Conservation (phyloP, 495 filamentous ascomycete species). For the Oleoguttula mirabilis region DNA sequence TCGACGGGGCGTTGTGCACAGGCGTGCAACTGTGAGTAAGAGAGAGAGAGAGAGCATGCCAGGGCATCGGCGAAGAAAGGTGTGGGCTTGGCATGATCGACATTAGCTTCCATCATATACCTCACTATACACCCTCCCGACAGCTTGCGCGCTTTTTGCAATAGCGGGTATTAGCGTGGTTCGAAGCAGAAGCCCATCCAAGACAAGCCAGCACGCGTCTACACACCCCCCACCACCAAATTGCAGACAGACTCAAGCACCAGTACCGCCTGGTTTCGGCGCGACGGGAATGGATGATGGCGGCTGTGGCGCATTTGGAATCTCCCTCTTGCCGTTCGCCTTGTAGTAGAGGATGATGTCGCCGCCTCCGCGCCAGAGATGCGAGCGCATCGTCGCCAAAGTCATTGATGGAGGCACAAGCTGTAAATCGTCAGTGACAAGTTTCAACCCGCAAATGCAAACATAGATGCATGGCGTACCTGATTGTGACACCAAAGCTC, state of each 20-base stretch:
- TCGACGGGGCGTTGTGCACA: conserved; percentile 14
- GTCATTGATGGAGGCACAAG: conserved; percentile 65
- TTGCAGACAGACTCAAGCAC: no score
- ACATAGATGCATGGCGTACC: conserved; percentile 49
- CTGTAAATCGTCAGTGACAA: conserved; percentile 32
- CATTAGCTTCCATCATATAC: no score
- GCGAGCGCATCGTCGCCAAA: conserved; percentile 74
- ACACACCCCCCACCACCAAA: no score
- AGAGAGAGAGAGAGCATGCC: no score
- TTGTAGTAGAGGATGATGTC: conserved; percentile 88
- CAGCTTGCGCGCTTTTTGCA: no score
- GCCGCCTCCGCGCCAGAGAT: conserved; percentile 83
- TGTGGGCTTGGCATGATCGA: no score
- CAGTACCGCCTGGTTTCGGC: no score
- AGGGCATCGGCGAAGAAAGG: no score
- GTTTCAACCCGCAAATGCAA: not conserved
- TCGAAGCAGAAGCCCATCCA: no score
- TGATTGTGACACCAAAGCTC: conserved; percentile 88
- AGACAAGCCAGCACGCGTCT: no score
- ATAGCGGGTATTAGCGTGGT: no score
- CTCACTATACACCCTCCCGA: no score
- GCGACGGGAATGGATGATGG: conserved; percentile 2
- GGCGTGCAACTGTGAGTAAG: conserved; percentile 18
- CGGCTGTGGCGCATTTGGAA: conserved; percentile 3
- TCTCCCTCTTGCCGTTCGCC: conserved; percentile 49